Evolutionary conservation across 129 eudicot genomes (phyloP), one percentile per base, ranked within the genome.

Genomic region (Oenanthe sinensis): DNA sequence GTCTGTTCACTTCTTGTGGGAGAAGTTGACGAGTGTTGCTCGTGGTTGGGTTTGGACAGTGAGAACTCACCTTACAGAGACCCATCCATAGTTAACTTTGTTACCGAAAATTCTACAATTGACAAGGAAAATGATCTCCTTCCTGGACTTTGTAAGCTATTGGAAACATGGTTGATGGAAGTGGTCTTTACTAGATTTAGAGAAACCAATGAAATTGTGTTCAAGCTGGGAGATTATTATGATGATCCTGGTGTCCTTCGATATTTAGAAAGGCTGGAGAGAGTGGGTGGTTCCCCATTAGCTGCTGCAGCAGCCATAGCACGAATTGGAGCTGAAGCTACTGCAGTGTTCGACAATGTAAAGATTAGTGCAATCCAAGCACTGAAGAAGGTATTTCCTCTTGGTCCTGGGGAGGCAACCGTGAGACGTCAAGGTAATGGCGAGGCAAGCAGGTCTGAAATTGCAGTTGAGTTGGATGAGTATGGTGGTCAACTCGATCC

Each of bases 271-370:
- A 87, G 88, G 79, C 80, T 92, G 16, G 99, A 92, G 85, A 91
- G 95, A 46, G 97, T 70, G 42, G 90, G 92, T 65, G 83, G 97
- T 77, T 96, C 97, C 14, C 93, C 99, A 0, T 83, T 96, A 81
- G 99, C 95, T 40, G 99, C 96, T 13, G 99, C 99, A 1, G 99
- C 97, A 20, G 97, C 99, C 68, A 96, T 96, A 73, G 99, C 88
- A 22, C 85, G 88, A 81, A 90, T 95, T 75, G 96, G 99, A n/a
- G 99, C 97, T 58, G 97, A 85, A 81, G 99, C 99, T 63, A 90
- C 96, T 73, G 99, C 99, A 17, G 97, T 92, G 83, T 88, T 96
- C 39, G 99, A 92, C 75, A 90, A 84, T 73, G 97, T 92, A 48
- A 92, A 89, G 79, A 63, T 63, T 43, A 87, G 94, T 74, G 97